Evolutionary conservation across 371 early-diverging fungal species (phyloP).

Genomic region (Mucor lusitanicus): DNA sequence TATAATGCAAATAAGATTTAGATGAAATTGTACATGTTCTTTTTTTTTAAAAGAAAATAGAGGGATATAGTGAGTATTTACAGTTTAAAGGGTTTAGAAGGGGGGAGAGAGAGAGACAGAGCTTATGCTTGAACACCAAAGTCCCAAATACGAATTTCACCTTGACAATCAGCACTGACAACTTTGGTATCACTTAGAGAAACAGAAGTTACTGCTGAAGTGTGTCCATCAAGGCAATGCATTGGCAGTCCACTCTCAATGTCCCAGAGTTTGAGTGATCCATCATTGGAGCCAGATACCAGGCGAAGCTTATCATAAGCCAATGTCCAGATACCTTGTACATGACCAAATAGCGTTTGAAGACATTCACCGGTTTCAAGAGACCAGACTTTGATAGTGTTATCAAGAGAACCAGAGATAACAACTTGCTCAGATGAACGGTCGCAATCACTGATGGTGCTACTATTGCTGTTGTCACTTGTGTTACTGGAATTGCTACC

Average conservation of each 20-base stretch:
- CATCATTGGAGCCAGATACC: conserved; percentile 86
- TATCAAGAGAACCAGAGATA: conserved; percentile 84
- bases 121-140: conserved; percentile 35
- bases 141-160: conserved; percentile 75
- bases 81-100: not conserved
- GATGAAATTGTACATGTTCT: no score
- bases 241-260: conserved; percentile 76
- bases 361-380: conserved; percentile 75
- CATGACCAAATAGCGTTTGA: conserved; percentile 83
- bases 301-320: conserved; percentile 87
- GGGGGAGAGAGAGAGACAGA: no score
- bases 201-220: conserved; percentile 69
- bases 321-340: conserved; percentile 82
- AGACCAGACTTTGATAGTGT: conserved; percentile 87
- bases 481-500: conserved; percentile 3
- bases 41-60: no score
- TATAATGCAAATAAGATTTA: no score
- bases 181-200: conserved; percentile 83
- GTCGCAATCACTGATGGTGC: conserved; percentile 2
- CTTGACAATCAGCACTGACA: conserved; percentile 81
- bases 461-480: conserved; percentile 51
- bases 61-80: not conserved
- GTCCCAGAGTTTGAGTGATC: conserved; percentile 90
- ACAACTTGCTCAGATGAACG: conserved; percentile 49
- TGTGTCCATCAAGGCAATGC: conserved; percentile 64